A percentile compares a stretch with the other conserved stretches of the same genome.
Conservation (phyloP, 768 basidiomycete genomes). For the Lentinula sp. region DNA sequence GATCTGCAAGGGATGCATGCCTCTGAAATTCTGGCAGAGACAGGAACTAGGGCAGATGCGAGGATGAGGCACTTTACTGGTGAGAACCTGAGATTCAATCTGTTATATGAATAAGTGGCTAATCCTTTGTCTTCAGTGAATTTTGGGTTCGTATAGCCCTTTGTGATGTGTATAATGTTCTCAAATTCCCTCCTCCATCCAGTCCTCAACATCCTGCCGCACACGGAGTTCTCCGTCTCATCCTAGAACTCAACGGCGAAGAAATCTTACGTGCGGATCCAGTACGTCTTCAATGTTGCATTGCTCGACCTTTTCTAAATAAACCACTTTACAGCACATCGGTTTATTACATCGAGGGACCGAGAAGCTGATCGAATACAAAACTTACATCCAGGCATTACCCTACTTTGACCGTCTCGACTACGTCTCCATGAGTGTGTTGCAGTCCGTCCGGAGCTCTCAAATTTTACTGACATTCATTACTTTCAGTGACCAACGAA, state of each 20-base stretch:
- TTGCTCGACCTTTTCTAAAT: neutral
- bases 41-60: conserved; percentile 61
- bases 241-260: conserved; percentile 96
- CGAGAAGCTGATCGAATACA: conserved; percentile 98
- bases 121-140: conserved; percentile 54
- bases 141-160: conserved; percentile 60
- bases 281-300: conserved; percentile 33
- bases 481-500: conserved; percentile 90
- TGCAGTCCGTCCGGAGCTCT: neutral
- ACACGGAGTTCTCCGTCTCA: conserved; percentile 96
- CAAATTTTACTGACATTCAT: conserved; percentile 4
- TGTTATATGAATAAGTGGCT: neutral
- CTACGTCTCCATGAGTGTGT: conserved; percentile 98
- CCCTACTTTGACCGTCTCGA: conserved; percentile 99
- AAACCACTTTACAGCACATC: conserved; percentile 58
- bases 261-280: conserved; percentile 87
- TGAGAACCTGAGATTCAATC: conserved; percentile 25
- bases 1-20: conserved; percentile 80
- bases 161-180: neutral
- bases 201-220: conserved; percentile 98
- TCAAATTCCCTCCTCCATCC: conserved; percentile 3
- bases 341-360: conserved; percentile 96
- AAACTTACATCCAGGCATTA: conserved; percentile 94
- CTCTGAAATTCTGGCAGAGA: conserved; percentile 74
- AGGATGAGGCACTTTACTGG: conserved; percentile 94